Evolutionary conservation across 2,329 filamentous ascomycete genomes (phyloP), one percentile per base, ranked within the genome.

Genomic region (Colletotrichum kahawae): DNA sequence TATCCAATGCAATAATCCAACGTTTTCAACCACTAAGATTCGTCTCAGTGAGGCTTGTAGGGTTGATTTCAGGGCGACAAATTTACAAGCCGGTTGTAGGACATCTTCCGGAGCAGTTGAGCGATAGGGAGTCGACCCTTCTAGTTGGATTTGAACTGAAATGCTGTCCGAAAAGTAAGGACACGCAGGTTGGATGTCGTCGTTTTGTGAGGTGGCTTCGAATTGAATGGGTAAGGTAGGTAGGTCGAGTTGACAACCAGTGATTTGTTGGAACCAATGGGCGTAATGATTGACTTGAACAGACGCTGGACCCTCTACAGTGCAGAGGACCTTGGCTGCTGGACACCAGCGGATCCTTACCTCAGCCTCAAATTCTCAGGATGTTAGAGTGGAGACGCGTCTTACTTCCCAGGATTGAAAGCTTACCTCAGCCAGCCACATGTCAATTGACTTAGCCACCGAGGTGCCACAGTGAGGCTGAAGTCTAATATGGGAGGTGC

Each of bases 321-420:
- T 29, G 54, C 24, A 57, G 57, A 36, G 24, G 43, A 27, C 71
- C 71, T 70, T 73, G 57, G n/a, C 29, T 14, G 8, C 27, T 56
- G 16, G 14, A 54, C 21, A 10, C 70, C 64, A 29, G 34, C 34
- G 36, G 33, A 31, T 31, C 24, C 57, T 57, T 73, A 43, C 57
- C 71, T 74, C 71, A 74, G 71, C 71, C 71, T 73, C 66, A 64
- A 59, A 27, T 51, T 62, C 65, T 36, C n/a, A 34, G 31, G 31
- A 31, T 27, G 57, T 29, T 18, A n/a, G 36, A 21, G 36, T 48
- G 34, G 62, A 48, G 62, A 65, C 62, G 36, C 36, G 36, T 29
- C 7, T 62, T 59, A 27, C 56, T 59, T 59, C 27, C 24, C 38
- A 43, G 38, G 38, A 48, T 48, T 48, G 16, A 33, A 13, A 34